phyloP scores from a whole-genome alignment of 371 early-diverging fungal species.

The Phascolomyces articulosus region DNA sequence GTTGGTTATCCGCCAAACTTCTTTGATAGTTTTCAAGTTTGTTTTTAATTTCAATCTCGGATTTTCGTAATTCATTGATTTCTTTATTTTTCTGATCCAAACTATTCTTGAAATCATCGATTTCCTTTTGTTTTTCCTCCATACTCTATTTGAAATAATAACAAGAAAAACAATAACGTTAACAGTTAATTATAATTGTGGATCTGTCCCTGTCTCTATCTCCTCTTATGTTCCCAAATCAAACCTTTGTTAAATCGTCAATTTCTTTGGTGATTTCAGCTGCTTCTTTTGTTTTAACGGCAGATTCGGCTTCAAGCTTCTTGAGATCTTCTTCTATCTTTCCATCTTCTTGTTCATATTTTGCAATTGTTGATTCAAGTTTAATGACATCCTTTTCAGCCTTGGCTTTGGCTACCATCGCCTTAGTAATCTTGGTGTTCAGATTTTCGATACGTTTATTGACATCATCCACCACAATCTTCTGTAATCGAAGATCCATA shows the following conservation, averaged over 20 bases:
- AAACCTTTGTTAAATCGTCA: conserved; percentile 58
- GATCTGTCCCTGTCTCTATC: too few species aligned
- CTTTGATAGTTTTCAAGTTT: conserved; percentile 64
- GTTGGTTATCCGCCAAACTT: conserved; percentile 48
- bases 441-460: conserved; percentile 73
- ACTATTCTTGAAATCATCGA: conserved; percentile 67
- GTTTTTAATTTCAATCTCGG: conserved; percentile 67
- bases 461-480: conserved; percentile 82
- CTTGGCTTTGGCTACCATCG: conserved; percentile 71
- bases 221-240: too few species aligned
- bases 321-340: conserved; percentile 64
- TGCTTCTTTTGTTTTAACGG: conserved; percentile 47
- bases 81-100: conserved; percentile 67
- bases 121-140: conserved; percentile 72
- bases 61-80: conserved; percentile 70
- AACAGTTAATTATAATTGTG: too few species aligned
- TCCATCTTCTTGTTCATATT: conserved; percentile 68
- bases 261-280: conserved; percentile 53
- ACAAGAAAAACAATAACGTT: neutral
- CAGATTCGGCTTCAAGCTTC: conserved; percentile 58
- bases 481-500: conserved; percentile 83
- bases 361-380: conserved; percentile 63
- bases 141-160: conserved; percentile 40
- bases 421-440: conserved; percentile 67
- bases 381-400: conserved; percentile 78